Percentiles rank a stretch among this genome's conserved stretches.
These are phyloP conservation scores for Huiozyma naganishii DNA, from an alignment of 805 yeast genomes.

Conservation along the genomic window DNA sequence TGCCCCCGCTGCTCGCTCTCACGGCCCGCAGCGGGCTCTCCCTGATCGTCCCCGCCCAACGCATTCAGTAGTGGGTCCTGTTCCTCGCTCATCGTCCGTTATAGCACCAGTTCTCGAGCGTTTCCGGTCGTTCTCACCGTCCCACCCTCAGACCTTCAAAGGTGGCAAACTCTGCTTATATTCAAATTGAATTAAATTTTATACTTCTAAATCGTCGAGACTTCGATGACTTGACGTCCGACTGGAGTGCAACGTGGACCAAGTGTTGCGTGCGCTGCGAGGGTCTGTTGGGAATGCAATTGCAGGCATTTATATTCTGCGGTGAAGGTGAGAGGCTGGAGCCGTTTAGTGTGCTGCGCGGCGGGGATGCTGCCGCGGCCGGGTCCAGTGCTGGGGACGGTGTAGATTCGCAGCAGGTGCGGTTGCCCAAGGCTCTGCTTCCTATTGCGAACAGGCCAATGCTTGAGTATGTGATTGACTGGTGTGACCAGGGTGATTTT, in stretches of 20 bases:
- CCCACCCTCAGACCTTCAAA: no score
- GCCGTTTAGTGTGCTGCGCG: constrained; percentile 39
- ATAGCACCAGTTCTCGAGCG: neutral
- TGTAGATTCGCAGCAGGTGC: constrained; percentile 26
- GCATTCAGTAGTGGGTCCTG: constrained; percentile 72
- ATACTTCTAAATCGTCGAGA: no score
- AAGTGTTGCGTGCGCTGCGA: neutral
- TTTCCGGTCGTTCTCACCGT: no score
- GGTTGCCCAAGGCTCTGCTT: constrained; percentile 65
- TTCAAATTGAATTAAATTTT: no score
- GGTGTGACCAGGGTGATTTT: constrained; percentile 87
- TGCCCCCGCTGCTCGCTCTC: constrained; percentile 10
- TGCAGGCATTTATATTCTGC: constrained; percentile 83
- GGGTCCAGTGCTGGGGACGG: neutral
- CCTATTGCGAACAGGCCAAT: constrained; percentile 88
- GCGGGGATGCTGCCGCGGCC: neutral
- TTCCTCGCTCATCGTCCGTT: constrained; percentile 43
- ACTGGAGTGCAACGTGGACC: no score
- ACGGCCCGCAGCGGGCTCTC: constrained; percentile 3
- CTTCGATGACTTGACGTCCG: no score
- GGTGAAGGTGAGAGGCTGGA: constrained; percentile 67
- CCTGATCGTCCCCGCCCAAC: constrained; percentile 22
- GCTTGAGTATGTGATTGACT: constrained; percentile 76
- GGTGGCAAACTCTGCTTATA: no score
- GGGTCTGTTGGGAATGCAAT: constrained; percentile 17